Evolutionary conservation across 768 basidiomycete genomes (phyloP).

Genomic region (Mrakia blollopis): DNA sequence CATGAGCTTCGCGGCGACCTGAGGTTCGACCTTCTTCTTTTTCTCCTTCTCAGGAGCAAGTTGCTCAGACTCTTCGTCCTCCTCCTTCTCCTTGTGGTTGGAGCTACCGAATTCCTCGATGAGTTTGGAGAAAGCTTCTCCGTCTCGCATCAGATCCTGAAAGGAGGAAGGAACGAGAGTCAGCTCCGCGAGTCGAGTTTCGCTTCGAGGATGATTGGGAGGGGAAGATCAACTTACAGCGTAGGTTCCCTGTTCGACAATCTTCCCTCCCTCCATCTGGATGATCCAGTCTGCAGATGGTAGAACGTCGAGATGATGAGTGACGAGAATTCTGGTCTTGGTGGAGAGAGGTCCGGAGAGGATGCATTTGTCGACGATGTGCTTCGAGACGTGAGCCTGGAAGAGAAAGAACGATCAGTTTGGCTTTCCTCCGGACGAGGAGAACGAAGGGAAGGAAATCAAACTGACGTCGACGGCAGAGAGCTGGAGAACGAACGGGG

Average conservation of each 20-base stretch:
- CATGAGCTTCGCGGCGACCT: slow-evolving; percentile 43
- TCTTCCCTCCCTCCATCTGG: slow-evolving; percentile 43
- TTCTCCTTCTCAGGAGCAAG: slow-evolving; percentile 41
- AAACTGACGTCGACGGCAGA: slow-evolving; percentile 58
- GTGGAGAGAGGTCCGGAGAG: slow-evolving; percentile 48
- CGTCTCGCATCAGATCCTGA: slow-evolving; percentile 51
- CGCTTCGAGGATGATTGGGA: neutral
- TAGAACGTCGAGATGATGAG: slow-evolving; percentile 41
- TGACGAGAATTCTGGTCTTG: slow-evolving; percentile 56
- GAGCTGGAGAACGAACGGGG: slow-evolving; percentile 50
- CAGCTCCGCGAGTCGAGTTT: neutral
- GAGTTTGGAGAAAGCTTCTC: slow-evolving; percentile 42
- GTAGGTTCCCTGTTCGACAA: slow-evolving; percentile 63
- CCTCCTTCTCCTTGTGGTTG: slow-evolving; percentile 30
- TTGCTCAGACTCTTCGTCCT: slow-evolving; percentile 36
- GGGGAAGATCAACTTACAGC: slow-evolving; percentile 34
- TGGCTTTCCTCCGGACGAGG: too few species aligned
- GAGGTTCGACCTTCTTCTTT: slow-evolving; percentile 37
- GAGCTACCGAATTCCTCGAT: slow-evolving; percentile 25
- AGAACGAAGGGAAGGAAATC: too few species aligned
- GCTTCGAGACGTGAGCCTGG: slow-evolving; percentile 61
- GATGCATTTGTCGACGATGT: slow-evolving; percentile 60
- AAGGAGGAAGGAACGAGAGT: neutral
- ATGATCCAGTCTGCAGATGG: slow-evolving; percentile 40
- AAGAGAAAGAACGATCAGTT: too few species aligned